phyloP scores from a whole-genome alignment of 2,329 filamentous ascomycete species.

The Apiospora phragmitis region DNA sequence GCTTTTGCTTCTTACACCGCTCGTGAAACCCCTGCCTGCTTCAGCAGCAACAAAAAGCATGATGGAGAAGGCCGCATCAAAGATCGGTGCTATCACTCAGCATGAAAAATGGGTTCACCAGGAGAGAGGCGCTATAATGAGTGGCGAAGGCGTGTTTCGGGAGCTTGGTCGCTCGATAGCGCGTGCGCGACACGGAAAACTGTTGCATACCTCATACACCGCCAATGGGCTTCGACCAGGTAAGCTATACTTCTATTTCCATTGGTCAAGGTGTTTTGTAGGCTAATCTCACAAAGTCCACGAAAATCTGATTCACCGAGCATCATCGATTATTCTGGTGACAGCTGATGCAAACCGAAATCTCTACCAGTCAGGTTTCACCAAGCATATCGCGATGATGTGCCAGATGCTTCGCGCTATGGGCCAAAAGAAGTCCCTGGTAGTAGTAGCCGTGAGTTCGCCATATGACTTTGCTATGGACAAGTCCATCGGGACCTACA shows the following conservation, averaged over 20 bases:
- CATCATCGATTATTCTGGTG: conserved; percentile 84
- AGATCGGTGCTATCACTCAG: conserved; percentile 35
- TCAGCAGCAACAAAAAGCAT: conserved; percentile 78
- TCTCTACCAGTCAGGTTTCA: conserved; percentile 90
- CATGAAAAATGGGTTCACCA: conserved; percentile 61
- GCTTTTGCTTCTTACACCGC: conserved; percentile 81
- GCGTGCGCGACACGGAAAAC: conserved; percentile 78
- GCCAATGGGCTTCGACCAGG: conserved; percentile 84
- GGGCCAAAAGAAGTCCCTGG: conserved; percentile 82
- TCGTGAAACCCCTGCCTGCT: conserved; percentile 90
- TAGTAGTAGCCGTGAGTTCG: conserved; percentile 91
- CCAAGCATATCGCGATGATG: conserved; percentile 95
- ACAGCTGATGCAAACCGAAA: conserved; percentile 95
- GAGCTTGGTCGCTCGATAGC: conserved; percentile 88
- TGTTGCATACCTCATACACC: conserved; percentile 93
- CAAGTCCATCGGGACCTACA: conserved; percentile 83
- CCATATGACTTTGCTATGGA: conserved; percentile 97
- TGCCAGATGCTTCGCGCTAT: conserved; percentile 78
- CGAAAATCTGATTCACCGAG: conserved; percentile 86
- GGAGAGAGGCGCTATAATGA: conserved; percentile 71
- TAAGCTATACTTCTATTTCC: conserved; percentile 25
- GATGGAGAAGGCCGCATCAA: conserved; percentile 51
- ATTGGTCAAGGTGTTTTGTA: background rate
- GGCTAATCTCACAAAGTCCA: conserved; percentile 57
- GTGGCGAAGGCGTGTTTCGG: conserved; percentile 88